Evolutionary conservation across 2,329 filamentous ascomycete genomes (phyloP).

Genomic region (Domatiomyces catenatus): DNA sequence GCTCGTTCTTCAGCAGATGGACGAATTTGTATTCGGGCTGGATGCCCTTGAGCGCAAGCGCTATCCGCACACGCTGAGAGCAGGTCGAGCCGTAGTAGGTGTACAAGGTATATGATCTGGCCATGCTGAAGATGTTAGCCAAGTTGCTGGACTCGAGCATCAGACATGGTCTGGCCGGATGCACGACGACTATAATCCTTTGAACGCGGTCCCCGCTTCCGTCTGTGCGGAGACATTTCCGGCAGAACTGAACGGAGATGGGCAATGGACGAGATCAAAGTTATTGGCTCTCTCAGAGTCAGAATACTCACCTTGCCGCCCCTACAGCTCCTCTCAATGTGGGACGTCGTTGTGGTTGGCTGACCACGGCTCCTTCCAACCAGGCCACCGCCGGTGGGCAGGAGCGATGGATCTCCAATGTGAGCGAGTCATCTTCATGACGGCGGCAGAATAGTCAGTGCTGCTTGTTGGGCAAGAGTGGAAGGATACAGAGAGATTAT

Average conservation of each 20-base stretch:
- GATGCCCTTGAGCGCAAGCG: slow-evolving; percentile 41
- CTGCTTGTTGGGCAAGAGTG: no score
- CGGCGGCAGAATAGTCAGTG: no score
- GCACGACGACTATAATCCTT: no score
- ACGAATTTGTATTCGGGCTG: slow-evolving; percentile 33
- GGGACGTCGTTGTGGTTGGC: background rate
- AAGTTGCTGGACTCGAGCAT: background rate
- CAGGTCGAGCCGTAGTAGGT: slow-evolving; percentile 50
- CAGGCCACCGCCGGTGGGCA: no score
- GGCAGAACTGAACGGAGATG: background rate
- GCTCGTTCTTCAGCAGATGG: slow-evolving; percentile 41
- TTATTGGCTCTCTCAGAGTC: background rate
- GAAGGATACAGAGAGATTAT: no score
- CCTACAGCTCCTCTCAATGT: background rate
- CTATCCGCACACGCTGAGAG: slow-evolving; percentile 46
- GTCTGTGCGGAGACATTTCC: background rate
- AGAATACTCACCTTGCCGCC: background rate
- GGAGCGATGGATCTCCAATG: no score
- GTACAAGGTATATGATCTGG: slow-evolving; percentile 30
- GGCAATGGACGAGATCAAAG: background rate
- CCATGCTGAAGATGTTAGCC: background rate
- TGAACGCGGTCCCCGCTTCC: background rate
- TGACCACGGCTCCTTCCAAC: no score
- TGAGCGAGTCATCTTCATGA: no score
- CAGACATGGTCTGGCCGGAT: background rate